Evolutionary conservation across 495 filamentous ascomycete genomes (phyloP), one percentile per base, ranked within the genome.

Genomic region (Collariella sp.): DNA sequence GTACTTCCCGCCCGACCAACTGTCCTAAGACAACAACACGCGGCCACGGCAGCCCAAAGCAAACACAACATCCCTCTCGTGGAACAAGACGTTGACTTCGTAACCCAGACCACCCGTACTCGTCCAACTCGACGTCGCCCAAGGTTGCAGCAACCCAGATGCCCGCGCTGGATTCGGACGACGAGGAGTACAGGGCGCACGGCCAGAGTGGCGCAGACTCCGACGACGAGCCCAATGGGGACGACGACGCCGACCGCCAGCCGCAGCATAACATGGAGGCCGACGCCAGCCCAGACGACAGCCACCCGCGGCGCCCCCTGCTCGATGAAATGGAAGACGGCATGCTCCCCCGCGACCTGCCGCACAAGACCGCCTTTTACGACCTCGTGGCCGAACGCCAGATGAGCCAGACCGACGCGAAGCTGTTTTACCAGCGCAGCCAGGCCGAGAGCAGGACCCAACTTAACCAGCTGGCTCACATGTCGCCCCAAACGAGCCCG

Each of bases 381-480:
- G 87, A 93, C 68, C 83, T 86, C 64, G 81, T 87, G n/a, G 83
- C 83, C 53, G 91, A 98, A 67, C 93, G 91, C 62, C 86, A 88
- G 56, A 82, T 91, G 78, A 89, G 83, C 56, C 88, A 96, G 70
- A 79, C 85, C 19, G 91, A 98, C 62, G 88, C 91, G 34, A 96
- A 93, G 67, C 77, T 96, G 26, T 91, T 96, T 73, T 98, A 95
- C 69, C 93, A 95, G 64, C 79, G 89, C 54, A 89, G 88, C 69
- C 87, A 90, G 68, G 71, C 83, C 19, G 80, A 84, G 36, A 71
- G 58, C 66, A 68, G 39, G 59, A 70, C 69, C 69, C 58, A 78
- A 65, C 60, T 77, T 70, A 62, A 71, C 64, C 55, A 78, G 72
- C 56, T 72, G 68, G 57, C 72, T 54, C 72, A 77, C 58, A 55